Conservation (phyloP, 345 rosid species). For the Eucalyptus leucophloia region DNA sequence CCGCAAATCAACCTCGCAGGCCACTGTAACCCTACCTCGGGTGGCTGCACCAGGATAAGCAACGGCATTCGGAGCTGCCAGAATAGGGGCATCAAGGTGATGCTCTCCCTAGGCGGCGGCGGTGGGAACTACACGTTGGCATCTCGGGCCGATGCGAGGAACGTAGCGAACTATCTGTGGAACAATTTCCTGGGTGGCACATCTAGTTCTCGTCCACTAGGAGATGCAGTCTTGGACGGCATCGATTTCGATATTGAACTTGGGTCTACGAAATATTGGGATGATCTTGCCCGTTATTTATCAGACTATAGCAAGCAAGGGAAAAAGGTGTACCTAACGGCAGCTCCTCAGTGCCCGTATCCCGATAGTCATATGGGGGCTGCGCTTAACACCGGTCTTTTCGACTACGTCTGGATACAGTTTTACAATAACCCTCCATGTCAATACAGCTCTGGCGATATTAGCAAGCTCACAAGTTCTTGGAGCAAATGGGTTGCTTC, state of each 20-base stretch:
- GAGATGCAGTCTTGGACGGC: constrained; percentile 39
- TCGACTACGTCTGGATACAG: constrained; percentile 44
- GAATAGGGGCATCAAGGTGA: constrained; percentile 30
- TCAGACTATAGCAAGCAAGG: constrained; percentile 6
- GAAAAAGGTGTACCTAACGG: constrained; percentile 38
- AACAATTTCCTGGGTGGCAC: constrained; percentile 3
- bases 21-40: constrained; percentile 33
- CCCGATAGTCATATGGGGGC: constrained; percentile 35
- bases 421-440: constrained; percentile 53
- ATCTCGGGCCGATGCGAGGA: constrained; percentile 24
- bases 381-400: constrained; percentile 34
- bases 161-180: constrained; percentile 1
- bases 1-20: constrained; percentile 48
- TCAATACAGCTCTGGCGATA: constrained; percentile 21
- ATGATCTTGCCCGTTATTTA: constrained; percentile 25
- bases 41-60: constrained; percentile 16
- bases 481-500: constrained; percentile 45
- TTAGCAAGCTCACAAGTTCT: constrained; percentile 14
- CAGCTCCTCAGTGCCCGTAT: constrained; percentile 55
- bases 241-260: constrained; percentile 41
- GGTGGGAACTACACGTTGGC: constrained; percentile 21
- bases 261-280: constrained; percentile 25
- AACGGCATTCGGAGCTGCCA: constrained; percentile 26
- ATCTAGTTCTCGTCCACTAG: constrained; percentile 21
- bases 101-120: constrained; percentile 48